phyloP scores from a whole-genome alignment of 495 filamentous ascomycete species.

The Penicillium fimorum region DNA sequence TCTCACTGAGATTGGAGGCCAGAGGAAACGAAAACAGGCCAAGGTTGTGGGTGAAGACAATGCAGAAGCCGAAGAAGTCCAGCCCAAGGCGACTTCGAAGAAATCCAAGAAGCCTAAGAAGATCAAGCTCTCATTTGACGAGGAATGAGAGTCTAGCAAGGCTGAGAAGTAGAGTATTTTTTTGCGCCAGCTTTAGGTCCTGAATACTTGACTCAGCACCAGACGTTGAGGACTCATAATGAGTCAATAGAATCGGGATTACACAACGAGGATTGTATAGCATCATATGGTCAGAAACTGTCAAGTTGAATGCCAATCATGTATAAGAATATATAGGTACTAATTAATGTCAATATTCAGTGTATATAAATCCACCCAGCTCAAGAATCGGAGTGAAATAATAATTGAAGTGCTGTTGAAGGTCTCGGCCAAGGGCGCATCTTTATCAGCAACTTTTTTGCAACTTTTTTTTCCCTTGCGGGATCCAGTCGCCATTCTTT shows the following conservation, averaged over 20 bases:
- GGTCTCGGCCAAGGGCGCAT: conserved; percentile 7
- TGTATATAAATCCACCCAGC: not conserved
- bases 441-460: conserved; percentile 29
- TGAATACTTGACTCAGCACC: not conserved
- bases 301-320: not conserved
- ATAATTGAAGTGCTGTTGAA: not conserved
- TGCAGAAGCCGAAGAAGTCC: conserved; percentile 21
- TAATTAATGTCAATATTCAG: not conserved
- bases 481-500: conserved; percentile 15
- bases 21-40: conserved; percentile 45
- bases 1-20: conserved; percentile 43
- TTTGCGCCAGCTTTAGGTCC: not conserved
- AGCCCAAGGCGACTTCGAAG: conserved; percentile 26
- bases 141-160: conserved; percentile 22
- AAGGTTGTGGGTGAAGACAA: conserved; percentile 42
- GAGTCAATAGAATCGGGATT: conserved; percentile 18
- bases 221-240: conserved; percentile 19
- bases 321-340: conserved; percentile 1
- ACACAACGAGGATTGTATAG: not conserved
- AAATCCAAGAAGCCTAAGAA: conserved; percentile 49
- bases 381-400: not conserved
- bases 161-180: not conserved
- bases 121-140: conserved; percentile 48
- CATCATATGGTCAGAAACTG: conserved; percentile 7
- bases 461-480: conserved; percentile 20